Base-by-base conservation (phyloP, 345 rosid genomes). In the Eucalyptus marginata region DNA sequence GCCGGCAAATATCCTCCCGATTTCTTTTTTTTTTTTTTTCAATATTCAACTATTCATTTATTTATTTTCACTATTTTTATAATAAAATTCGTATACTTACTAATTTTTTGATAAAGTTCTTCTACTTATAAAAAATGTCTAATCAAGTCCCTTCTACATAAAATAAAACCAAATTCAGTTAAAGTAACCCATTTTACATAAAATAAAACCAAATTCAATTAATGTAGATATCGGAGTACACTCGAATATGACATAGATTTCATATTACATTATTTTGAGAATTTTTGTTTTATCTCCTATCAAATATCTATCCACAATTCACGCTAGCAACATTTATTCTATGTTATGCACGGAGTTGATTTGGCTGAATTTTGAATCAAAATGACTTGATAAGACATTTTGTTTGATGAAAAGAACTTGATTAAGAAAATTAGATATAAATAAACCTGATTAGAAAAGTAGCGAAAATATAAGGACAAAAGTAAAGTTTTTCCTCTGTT, bases 211-310 rank as follows among this genome's bases (percentile, higher is more conserved):
- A 66, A 66, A 8, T 66, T 66, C 3, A n/a, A 4, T n/a, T n/a
- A 8, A 66, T 1, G 3, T 31, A 8, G 11, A 3, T 9, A 10
- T 33, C 1, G 1, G 2, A 68, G 40, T 8, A 15, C 2, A 5
- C 18, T 16, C 1, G 6, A 68, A 33, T 16, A 68, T 31, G 80
- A 68, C 80, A 68, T 68, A 3, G 7, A 68, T 33, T 31, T 68
- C 9, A 6, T 29, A 29, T 49, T 64, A 15, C 17, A 31, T 66
- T 66, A 15, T 15, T 16, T 15, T 66, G 11, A 66, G 6, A 15
- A 18, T 20, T 31, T 31, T 66, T 66, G 4, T 29, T 15, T 66
- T 31, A 68, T 68, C 80, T 68, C 80, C 44, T 1, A 4, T 5
- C 2, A 68, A 68, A 8, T 68, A 17, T 9, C 43, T 31, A 68